Evolutionary conservation across 2,329 filamentous ascomycete genomes (phyloP), one percentile per base, ranked within the genome.

Genomic region (Chalaropsis ovoidea): DNA sequence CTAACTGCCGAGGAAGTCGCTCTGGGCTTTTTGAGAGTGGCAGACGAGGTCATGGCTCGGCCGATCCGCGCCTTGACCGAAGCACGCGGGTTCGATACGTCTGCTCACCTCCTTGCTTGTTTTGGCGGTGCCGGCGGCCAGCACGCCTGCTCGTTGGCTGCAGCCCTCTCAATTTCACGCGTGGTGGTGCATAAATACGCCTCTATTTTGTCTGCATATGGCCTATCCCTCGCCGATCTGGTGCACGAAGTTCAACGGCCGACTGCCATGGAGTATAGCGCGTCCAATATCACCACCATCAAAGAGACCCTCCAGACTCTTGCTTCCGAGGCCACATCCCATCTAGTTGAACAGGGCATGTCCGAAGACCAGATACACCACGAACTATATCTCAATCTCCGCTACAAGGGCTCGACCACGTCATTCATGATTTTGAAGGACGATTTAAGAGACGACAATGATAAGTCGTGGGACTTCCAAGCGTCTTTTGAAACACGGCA

Each of bases 111-210:
- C n/a, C 80, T 96, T 45, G 91, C 92, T 0, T 95, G 90, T 0
- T 96, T 96, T 75, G 92, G 92, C 54, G 92, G 92, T 65, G 92
- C 92, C 0, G 92, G 92, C 61, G 91, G 91, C 0, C 91, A 96
- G 73, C 91, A 96, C 71, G 91, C 91, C 1, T 89, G 94, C n/a
- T 90, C 89, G 0, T 95, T 96, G 70, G 91, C 90, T 0, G 86
- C 90, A 71, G 88, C 88, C 2, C 78, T 96, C 0, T 90, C 90
- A 0, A 91, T 96, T 69, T 84, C 82, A 27, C 90, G 95, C 72
- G 94, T 95, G 42, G 79, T 96, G 10, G 81, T 96, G 1, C 91
- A 95, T 73, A 80, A 88, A 63, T 95, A 95, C 74, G 95, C 90
- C 0, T 95, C 90, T 0, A 89, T 96, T 0, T 79, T 96, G 0